Evolutionary conservation across 176 grass and related monocot species (phyloP).

Genomic region (Phoenix dactylifera): DNA sequence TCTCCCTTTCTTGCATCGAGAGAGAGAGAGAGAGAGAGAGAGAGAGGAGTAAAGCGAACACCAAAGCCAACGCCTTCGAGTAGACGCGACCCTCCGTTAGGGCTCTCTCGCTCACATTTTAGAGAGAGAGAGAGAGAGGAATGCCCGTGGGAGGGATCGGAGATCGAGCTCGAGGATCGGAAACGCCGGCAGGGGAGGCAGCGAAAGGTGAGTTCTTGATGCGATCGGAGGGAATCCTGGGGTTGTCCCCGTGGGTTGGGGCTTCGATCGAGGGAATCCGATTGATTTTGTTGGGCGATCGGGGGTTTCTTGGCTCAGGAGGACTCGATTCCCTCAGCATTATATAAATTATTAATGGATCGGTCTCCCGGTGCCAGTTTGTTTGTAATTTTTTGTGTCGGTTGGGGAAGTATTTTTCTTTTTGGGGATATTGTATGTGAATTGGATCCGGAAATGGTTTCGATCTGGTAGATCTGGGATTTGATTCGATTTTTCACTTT

Average conservation of each 20-base stretch:
- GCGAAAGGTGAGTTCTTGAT: background rate
- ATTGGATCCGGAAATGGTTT: conserved; percentile 7
- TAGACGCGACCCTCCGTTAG: no score
- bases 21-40: conserved; percentile 3
- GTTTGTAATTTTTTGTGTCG: background rate
- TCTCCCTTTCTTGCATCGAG: conserved; percentile 5
- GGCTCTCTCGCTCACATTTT: no score
- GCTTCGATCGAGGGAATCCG: background rate
- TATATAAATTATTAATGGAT: background rate
- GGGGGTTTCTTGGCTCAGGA: background rate
- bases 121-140: conserved; percentile 2
- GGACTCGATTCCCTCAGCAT: background rate
- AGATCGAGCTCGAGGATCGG: conserved; percentile 2
- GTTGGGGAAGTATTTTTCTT: conserved; percentile 5
- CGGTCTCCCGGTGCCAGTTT: no score
- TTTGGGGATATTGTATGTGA: no score
- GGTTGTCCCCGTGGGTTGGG: background rate
- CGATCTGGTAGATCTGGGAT: conserved; percentile 26
- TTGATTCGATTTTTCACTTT: background rate
- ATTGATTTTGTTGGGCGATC: background rate
- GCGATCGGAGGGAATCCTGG: background rate
- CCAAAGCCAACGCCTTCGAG: no score
- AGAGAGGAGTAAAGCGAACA: no score
- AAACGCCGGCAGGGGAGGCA: conserved; percentile 2
- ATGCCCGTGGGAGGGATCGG: background rate